Evolutionary conservation across 139 green algal genomes (phyloP), one percentile per base, ranked within the genome.

Genomic region (Coccomyxa sp.): DNA sequence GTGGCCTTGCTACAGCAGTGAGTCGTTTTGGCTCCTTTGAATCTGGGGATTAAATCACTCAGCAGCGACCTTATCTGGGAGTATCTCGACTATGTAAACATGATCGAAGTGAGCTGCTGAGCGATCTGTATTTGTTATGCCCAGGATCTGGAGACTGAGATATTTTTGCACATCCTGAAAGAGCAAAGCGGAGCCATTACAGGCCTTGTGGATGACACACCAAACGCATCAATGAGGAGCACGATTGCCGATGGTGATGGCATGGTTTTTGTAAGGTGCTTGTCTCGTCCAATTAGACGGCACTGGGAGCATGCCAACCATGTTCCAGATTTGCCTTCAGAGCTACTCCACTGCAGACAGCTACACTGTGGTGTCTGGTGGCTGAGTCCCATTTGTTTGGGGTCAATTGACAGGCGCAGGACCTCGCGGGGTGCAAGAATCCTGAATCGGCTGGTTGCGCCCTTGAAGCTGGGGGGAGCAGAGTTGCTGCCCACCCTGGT

Each of bases 91-190:
- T 51, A 51, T 51, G 38, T 51, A 3, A 51, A 51, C 38, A 7
- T 51, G 3, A 51, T 51, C 7, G 7, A 7, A 51, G 38, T 51
- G 7, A 51, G 38, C 38, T 51, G 38, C 38, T 51, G 38, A 51
- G 38, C 38, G 7, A 51, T 51, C 3, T 51, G 38, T 7, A 51
- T 51, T 51, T 51, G 38, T 51, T 51, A 51, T 51, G 38, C 38
- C 38, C 82, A 86, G 77, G 94, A 98, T 82, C 85, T 98, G 51
- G 95, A 98, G 80, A 87, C 91, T 0, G 95, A 98, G 82, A 90
- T 98, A 14, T 96, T 97, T 82, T 84, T 98, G 82, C 88, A 95
- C 84, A 60, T 97, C 18, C 82, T 97, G 66, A 38, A 91, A 25
- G 79, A 91, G 21, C 86, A 93, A 63, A 32, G 60, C 0, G 81